These are phyloP conservation scores for Tillandsia fasciculata DNA, from an alignment of 176 grass and related monocot genomes.

Conservation along the genomic window DNA sequence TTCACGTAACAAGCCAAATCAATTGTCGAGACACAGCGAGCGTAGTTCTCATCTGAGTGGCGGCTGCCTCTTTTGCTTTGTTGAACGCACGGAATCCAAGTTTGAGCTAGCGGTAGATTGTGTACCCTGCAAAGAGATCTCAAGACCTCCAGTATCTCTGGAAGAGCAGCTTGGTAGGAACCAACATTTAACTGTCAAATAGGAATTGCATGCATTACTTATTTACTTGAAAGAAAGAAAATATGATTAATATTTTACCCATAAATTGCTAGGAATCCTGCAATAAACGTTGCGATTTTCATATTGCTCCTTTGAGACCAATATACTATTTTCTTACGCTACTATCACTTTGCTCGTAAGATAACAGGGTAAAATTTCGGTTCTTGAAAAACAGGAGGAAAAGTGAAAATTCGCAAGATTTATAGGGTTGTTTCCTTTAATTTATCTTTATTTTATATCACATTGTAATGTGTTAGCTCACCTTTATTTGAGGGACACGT, in stretches of 20 bases:
- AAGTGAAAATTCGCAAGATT: no score
- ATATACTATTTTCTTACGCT: not conserved
- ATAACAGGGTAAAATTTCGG: no score
- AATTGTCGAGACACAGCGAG: constrained; percentile 61
- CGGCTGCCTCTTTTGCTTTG: constrained; percentile 85
- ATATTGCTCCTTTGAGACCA: not conserved
- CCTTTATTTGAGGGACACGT: constrained; percentile 40
- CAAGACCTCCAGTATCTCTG: constrained; percentile 79
- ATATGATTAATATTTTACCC: constrained; percentile 9
- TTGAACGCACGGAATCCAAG: constrained; percentile 72
- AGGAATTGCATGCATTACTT: constrained; percentile 21
- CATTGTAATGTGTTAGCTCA: constrained; percentile 17
- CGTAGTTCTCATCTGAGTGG: constrained; percentile 78
- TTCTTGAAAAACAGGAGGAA: no score
- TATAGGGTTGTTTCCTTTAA: no score
- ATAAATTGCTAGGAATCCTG: no score
- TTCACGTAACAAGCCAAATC: constrained; percentile 68
- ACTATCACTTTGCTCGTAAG: not conserved
- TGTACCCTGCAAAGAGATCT: constrained; percentile 56
- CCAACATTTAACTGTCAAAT: constrained; percentile 47
- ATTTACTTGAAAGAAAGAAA: constrained; percentile 20
- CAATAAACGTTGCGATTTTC: no score
- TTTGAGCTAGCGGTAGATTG: constrained; percentile 82
- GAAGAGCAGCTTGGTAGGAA: constrained; percentile 77
- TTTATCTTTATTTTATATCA: not conserved